Base-by-base conservation (phyloP, 257 asterid genomes). In the Apocynum venetum region DNA sequence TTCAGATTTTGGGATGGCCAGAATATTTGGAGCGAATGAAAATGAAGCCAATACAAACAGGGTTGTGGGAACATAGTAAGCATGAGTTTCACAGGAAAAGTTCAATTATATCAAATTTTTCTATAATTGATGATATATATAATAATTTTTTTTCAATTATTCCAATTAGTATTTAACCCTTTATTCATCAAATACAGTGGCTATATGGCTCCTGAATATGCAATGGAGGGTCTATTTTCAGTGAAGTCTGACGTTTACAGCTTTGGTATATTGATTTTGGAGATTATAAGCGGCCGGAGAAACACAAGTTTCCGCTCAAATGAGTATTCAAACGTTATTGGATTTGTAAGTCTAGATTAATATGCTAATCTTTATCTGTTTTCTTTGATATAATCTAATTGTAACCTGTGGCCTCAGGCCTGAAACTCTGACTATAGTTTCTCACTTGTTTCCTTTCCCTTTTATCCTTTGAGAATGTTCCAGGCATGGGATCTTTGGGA, bases 161-260 rank as follows among this genome's bases (percentile, higher is more conserved):
- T 20, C 56, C 36, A 57, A 47, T 70, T 13, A 69, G 63, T 13
- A 67, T 59, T 41, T 77, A 14, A 52, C 66, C 74, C 48, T 13
- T 53, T 25, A 68, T 15, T 41, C 69, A 36, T 61, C 60, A 20
- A 56, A 74, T 75, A 40, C 80, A 94, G 98, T 75, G 98, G 98
- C 48, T 94, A 92, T 80, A 91, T 94, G 97, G 96, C 98, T 44
- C 97, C 97, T 2, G 98, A 94, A 77, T 94, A 94, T 85, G 98
- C 98, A 40, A 92, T 94, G 98, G 97, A 90, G 76, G 98, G 98
- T 9, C 77, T 85, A n/a, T 92, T 92, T 84, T 94, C 98, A 8
- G 83, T 90, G 48, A 94, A 92, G 76, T 92, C 97, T 10, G 98
- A 94, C 76, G 97, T 94, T 48, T 92, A 92, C 25, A 94, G 98